Evolutionary conservation across 1,284 basidiomycete genomes (phyloP), one percentile per base, ranked within the genome.

Genomic region (Ganoderma boninense): DNA sequence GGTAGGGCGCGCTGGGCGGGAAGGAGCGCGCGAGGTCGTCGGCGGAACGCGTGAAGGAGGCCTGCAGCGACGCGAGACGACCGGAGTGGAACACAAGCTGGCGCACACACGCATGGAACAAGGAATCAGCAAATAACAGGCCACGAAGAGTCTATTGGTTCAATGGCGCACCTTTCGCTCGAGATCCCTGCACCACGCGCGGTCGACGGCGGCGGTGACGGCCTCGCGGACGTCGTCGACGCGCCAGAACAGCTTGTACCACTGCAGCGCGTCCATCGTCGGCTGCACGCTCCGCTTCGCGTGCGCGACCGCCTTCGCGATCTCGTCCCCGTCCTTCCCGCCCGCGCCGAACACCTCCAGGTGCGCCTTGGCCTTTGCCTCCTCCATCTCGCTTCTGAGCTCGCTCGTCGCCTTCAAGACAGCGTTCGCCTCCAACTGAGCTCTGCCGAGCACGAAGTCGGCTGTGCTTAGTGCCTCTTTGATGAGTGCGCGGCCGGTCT

Each of bases 21-120:
- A 86, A 83, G 20, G 80, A 79, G 26, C 79, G 78, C 23, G 87
- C 75, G 32, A 89, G 79, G 2, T 72, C 66, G 42, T 87, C 84
- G 4, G 87, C 86, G 38, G 84, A 79, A 29, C 76, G 72, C 1
- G 87, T 83, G 14, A 92, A 78, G 1, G 82, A 74, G 3, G 80
- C 73, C 79, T 94, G 92, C 2, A 89, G 77, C 38, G 82, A 80
- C n/a, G 87, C 80, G n/a, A 95, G 82, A 64, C 87, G 84, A 18
- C 93, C 95, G 1, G 91, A 87, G 73, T 94, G 90, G 72, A 90
- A 88, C 23, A 92, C 85, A 44, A 95, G 84, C 93, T 95, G 72
- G 63, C 11, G 43, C 26, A 26, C 32, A 29, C 11, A 44, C 18
- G 52, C n/a, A 56, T 32, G 20, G 62, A 4, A 32, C 29, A 32